A percentile compares a stretch with the other conserved stretches of the same genome.
These are phyloP conservation scores for Mallotus japonicus DNA, from an alignment of 441 rosid species.

Conservation along the genomic window DNA sequence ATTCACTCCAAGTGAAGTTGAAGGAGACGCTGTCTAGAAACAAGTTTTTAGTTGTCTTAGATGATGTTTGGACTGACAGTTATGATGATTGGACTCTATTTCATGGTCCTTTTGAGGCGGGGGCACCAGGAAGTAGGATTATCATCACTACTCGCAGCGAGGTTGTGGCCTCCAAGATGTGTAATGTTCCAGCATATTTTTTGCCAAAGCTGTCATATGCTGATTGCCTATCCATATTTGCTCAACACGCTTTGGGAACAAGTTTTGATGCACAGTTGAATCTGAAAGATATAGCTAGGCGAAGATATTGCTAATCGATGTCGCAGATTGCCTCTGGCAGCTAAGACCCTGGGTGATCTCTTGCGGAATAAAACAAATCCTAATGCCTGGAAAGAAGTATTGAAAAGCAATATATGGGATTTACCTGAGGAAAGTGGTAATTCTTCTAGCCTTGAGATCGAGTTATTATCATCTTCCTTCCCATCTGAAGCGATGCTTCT, in stretches of 20 bases:
- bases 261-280: not conserved
- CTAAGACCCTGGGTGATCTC: not conserved
- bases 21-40: conserved; percentile 5
- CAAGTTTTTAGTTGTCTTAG: conserved; percentile 17
- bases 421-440: not conserved
- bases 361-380: not conserved
- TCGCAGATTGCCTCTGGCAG: conserved; percentile 18
- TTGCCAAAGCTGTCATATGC: not conserved
- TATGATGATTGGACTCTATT: not conserved
- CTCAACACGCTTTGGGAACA: conserved; percentile 11
- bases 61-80: conserved; percentile 21
- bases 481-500: not conserved
- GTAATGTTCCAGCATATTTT: not conserved
- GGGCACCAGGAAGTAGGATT: conserved; percentile 9
- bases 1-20: conserved; percentile 14
- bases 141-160: conserved; percentile 21
- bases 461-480: conserved; percentile 12
- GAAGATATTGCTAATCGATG: conserved; percentile 5
- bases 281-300: conserved; percentile 18
- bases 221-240: conserved; percentile 12
- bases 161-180: not conserved
- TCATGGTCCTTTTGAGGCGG: not conserved
- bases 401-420: not conserved
- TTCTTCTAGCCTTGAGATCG: not conserved
- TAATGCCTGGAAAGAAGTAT: not conserved